phyloP scores from a whole-genome alignment of 2,329 filamentous ascomycete genomes.

The Paradendryphiella salina region DNA sequence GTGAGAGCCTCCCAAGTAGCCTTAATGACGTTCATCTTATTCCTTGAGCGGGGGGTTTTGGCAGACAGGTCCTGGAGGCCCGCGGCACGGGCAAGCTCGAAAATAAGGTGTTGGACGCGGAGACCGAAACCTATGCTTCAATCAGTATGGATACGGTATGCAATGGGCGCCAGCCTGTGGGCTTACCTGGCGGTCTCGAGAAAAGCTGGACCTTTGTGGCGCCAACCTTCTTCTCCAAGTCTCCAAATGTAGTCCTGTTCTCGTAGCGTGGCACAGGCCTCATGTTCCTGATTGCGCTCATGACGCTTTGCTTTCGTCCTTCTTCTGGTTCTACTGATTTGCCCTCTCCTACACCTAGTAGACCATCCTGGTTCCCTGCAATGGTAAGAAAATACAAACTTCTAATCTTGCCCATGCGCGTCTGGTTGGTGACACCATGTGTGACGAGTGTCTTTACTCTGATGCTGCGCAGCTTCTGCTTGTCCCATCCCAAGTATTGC shows the following conservation, averaged over 20 bases:
- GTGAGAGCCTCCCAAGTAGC: conserved; percentile 81
- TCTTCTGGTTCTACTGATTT: conserved; percentile 77
- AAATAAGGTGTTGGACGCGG: conserved; percentile 87
- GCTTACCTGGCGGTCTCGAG: conserved; percentile 81
- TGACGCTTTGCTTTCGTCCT: conserved; percentile 71
- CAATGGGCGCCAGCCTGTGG: too few relatives aligned
- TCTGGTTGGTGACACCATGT: conserved; percentile 85
- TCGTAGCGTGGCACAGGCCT: conserved; percentile 90
- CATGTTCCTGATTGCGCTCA: conserved; percentile 89
- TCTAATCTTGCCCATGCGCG: conserved; percentile 89
- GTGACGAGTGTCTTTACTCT: conserved; percentile 72
- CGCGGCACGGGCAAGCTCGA: conserved; percentile 85
- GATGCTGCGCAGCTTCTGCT: conserved; percentile 56
- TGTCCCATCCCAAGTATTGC: conserved; percentile 60
- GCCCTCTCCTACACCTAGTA: conserved; percentile 85
- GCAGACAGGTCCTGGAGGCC: conserved; percentile 88
- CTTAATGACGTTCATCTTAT: conserved; percentile 98
- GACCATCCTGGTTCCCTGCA: conserved; percentile 83
- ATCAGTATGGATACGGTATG: not conserved
- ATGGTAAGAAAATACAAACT: conserved; percentile 76
- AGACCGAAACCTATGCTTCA: conserved; percentile 79
- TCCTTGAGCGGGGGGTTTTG: conserved; percentile 79
- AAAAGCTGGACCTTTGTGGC: conserved; percentile 84
- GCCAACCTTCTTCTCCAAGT: conserved; percentile 78
- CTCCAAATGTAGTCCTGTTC: conserved; percentile 85